Percentiles rank a stretch among this genome's conserved stretches.
Evolutionary conservation across 2,329 filamentous ascomycete species (phyloP).

Genomic region (Sporothrix protearum): DNA sequence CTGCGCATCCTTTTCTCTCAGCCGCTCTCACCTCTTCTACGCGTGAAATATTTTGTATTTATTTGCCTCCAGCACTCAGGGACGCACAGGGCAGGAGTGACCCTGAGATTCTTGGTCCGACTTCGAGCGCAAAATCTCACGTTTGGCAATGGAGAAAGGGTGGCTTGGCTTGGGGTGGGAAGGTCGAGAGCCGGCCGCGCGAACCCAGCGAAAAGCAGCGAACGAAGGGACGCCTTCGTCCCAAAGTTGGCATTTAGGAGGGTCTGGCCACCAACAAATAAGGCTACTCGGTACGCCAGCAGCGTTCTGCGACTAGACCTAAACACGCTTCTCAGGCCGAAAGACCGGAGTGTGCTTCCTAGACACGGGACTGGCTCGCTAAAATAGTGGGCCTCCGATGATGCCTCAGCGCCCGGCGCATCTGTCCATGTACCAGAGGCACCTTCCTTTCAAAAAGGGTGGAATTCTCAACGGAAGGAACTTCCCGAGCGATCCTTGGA

Average conservation of each 20-base stretch:
- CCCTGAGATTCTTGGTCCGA: background rate
- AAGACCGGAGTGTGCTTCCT: background rate
- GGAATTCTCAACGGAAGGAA: no score
- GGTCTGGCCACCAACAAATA: background rate
- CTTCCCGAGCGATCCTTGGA: no score
- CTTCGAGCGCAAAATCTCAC: background rate
- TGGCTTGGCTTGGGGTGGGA: background rate
- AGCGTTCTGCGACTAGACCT: background rate
- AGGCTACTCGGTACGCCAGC: background rate
- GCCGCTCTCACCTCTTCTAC: background rate
- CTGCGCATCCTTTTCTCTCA: background rate
- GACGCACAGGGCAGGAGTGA: background rate
- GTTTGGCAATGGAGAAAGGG: background rate
- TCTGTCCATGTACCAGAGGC: background rate
- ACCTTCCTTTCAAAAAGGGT: background rate
- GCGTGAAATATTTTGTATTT: background rate
- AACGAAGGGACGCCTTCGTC: background rate
- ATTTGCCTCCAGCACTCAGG: background rate
- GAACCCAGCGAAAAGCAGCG: background rate
- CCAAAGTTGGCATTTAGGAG: background rate
- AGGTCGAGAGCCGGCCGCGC: background rate
- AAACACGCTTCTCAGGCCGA: background rate
- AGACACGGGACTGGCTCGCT: background rate
- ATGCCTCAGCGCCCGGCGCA: constrained; percentile 1
- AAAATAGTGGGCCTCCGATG: background rate